Base-by-base conservation (phyloP, 768 basidiomycete species). In the Russula sp. region DNA sequence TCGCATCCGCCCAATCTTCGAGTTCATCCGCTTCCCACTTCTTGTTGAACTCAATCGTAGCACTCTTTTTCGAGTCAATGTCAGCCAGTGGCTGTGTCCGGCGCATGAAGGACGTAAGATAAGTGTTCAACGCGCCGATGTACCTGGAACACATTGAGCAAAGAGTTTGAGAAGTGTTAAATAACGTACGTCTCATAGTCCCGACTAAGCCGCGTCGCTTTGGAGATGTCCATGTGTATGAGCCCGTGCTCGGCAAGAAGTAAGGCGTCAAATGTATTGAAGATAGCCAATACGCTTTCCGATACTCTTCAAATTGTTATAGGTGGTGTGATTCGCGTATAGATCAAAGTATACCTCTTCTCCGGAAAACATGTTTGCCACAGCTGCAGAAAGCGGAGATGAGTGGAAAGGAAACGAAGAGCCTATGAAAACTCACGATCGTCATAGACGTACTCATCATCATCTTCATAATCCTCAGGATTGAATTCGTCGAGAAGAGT, bases 261-360 rank as follows among this genome's bases (percentile, higher is more conserved):
- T n/a, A 98, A 80, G 55, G 89, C 74, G 69, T 95, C 95, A 59
- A n/a, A 99, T 82, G 73, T 95, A 99, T 72, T 94, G 93, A 49
- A 98, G 79, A 74, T 99, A 99, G 10, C 88, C 86, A 35, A 94
- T 75, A 46, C 94, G 83, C 70, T 88, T 91, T 53, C 85, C 82
- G 52, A 94, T 82, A 61, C 87, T 83, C 75, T 90, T 91, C 66
- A 99, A 73, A 73, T 99, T 99, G 76, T 84, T 86, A 75, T 90
- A 98, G 52, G 88, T 78, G 51, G 87, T 83, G 69, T 98, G 97
- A 61, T 90, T 86, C 53, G 85, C 78, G 72, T 98, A 91, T 60
- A 99, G 73, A 73, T 99, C 97, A 63, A 98, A 82, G 67, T 95
- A 92, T 8, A 82, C 82, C 72, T 99, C 97, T 77, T 98, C 96